A percentile compares a stretch with the other conserved stretches of the same genome.
Conservation (phyloP, 331 rosid species). For the Rosa hybrid region DNA sequence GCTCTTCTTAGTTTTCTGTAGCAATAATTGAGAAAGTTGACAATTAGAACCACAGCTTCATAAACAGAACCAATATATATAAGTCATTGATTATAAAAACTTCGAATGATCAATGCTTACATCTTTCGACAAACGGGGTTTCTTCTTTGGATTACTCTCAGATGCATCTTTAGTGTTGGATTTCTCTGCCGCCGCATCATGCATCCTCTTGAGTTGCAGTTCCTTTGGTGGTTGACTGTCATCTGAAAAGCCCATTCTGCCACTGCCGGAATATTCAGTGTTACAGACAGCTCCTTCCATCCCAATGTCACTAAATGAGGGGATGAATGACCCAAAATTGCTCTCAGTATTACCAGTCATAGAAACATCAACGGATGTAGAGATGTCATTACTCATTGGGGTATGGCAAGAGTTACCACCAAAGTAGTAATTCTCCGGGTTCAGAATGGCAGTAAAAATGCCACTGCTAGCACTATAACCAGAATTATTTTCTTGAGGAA, state of each 20-base stretch:
- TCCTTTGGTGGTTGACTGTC: constrained; percentile 23
- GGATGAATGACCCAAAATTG: constrained; percentile 30
- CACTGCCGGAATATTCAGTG: constrained; percentile 31
- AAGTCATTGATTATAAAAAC: neutral
- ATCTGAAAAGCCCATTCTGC: constrained; percentile 22
- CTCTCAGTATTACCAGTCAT: constrained; percentile 48
- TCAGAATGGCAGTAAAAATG: constrained; percentile 29
- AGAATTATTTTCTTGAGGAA: constrained; percentile 53
- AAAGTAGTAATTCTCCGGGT: constrained; percentile 39
- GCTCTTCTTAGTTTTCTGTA: constrained; percentile 44
- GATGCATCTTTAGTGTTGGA: constrained; percentile 10
- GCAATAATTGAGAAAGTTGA: constrained; percentile 33
- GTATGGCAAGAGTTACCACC: constrained; percentile 37
- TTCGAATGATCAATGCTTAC: constrained; percentile 28
- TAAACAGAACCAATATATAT: neutral
- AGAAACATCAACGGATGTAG: constrained; percentile 35
- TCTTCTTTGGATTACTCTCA: constrained; percentile 38
- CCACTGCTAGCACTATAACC: constrained; percentile 31
- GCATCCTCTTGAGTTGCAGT: constrained; percentile 56
- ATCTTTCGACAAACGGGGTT: constrained; percentile 34
- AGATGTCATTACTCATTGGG: constrained; percentile 27
- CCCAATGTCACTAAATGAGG: constrained; percentile 40
- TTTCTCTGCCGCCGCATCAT: constrained; percentile 30
- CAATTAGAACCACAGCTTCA: constrained; percentile 10
- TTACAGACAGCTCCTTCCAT: constrained; percentile 41